Percentiles rank a stretch among this genome's conserved stretches.
These are phyloP conservation scores for Cyclaneusma minus DNA, from an alignment of 2,329 filamentous ascomycete genomes.

Conservation along the genomic window DNA sequence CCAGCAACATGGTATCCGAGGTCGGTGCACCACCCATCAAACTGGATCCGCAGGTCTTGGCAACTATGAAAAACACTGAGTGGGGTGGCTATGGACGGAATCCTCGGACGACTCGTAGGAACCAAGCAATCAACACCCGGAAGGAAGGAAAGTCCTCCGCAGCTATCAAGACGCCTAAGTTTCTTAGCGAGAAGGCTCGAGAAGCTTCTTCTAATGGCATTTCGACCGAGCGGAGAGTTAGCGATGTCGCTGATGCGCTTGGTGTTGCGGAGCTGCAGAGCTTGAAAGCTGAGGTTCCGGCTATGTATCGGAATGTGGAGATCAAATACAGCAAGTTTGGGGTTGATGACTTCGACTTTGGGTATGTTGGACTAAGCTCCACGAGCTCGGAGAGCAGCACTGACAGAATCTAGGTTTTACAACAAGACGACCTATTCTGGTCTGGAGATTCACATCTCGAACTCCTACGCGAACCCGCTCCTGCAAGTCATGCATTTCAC, in stretches of 20 bases:
- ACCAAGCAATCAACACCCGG: constrained; percentile 71
- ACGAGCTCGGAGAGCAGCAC: constrained; percentile 6
- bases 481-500: constrained; percentile 87
- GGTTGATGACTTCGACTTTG: constrained; percentile 98
- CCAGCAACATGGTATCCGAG: constrained; percentile 68
- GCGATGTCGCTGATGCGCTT: constrained; percentile 47
- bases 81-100: constrained; percentile 70
- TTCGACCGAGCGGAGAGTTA: constrained; percentile 22
- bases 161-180: constrained; percentile 63
- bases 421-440: constrained; percentile 88
- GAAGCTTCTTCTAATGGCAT: constrained; percentile 37
- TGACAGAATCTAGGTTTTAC: constrained; percentile 50
- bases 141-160: constrained; percentile 43
- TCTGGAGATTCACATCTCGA: constrained; percentile 88
- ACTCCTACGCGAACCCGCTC: constrained; percentile 89
- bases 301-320: constrained; percentile 85
- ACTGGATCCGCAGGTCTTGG: constrained; percentile 55
- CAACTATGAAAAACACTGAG: constrained; percentile 53
- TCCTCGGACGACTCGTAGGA: constrained; percentile 54
- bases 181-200: constrained; percentile 83
- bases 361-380: constrained; percentile 31
- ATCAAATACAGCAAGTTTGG: constrained; percentile 99
- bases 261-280: constrained; percentile 57
- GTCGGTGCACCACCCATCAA: constrained; percentile 68
- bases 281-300: constrained; percentile 65